Evolutionary conservation across 192 early-diverging fungal species (phyloP), one percentile per base, ranked within the genome.

Genomic region (Jimgerdemannia flammicorona): DNA sequence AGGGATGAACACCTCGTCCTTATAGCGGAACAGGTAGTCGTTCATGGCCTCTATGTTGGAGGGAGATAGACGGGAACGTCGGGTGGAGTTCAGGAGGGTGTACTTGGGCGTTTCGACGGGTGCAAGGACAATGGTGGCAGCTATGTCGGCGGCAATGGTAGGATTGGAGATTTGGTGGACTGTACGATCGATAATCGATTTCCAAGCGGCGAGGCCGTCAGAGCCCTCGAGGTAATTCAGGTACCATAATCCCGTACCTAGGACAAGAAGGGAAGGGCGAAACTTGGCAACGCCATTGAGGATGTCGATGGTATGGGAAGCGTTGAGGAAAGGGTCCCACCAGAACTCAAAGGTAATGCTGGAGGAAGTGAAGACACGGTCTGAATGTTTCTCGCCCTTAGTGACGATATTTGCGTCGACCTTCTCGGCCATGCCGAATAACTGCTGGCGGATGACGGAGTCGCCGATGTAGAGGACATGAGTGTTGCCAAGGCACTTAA

Each of bases 241-340:
- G 72, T 91, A 83, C 93, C 93, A 95, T 6, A 85, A 44, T 3
- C 93, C 93, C 18, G 83, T 78, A 9, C 89, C 88, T 14, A 87
- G 44, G 39, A 91, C 73, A 39, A 89, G 65, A 11, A 90, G 70
- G 44, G 77, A 73, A 8, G 86, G 85, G 49, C 14, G 49, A 2
- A 59, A 10, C 49, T 59, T 6, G 67, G 44, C 43, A 20, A 44
- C 65, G 39, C 59, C 72, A 29, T 19, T 64, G 66, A 84, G 67
- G 2, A 80, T 44, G 4, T 80, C 66, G 40, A 70, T 17, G 29
- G 86, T 85, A 9, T 71, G 74, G 0, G 87, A 78, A 0, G 78
- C 68, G 68, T 88, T 92, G 69, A 90, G 79, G 41, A 85, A 91
- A 4, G 92, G 93, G 71, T 94, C 93, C 93, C 93, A 94, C 69